Base-by-base conservation (phyloP, 306 rosid species). In the Cercis canadensis region DNA sequence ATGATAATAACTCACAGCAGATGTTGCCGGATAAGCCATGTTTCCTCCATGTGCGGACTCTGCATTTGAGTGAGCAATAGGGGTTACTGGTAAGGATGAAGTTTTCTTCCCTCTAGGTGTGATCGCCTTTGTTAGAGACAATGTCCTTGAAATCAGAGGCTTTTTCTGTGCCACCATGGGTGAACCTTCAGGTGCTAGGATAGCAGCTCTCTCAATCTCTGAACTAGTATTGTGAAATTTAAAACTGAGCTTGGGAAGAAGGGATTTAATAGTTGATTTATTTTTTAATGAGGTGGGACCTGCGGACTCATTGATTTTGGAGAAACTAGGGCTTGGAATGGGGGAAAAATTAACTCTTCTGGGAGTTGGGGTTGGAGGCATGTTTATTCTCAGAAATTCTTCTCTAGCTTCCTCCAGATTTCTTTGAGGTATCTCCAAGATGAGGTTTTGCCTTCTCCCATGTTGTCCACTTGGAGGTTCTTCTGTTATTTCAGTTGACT, bases 331-430 rank as follows among this genome's bases (percentile, higher is more conserved):
- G 79, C 89, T 82, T 8, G 81, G 78, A 49, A 79, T 54, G 3
- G 97, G 96, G 19, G 96, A 74, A 64, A 87, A 85, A 54, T 73
- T 65, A 65, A 87, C 84, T 82, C 84, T 82, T 79, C 74, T 84
- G 41, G 94, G 87, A 64, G 94, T 72, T 55, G 92, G 86, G 3
- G 87, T 82, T 77, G 69, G 84, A 17, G 92, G 85, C 69, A 82
- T 84, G 75, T 86, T 78, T 71, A 83, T 80, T 64, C 82, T 77
- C 75, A 75, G 71, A 71, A 69, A 89, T 32, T 84, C 86, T 57
- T 89, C 90, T 18, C 65, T 57, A 53, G 81, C 46, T 66, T 76
- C 82, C 64, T 82, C 88, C 5, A 67, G 61, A 56, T 51, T 71
- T 78, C 57, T 80, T 17, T 83, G 18, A 10, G 84, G 92, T 76